These are phyloP conservation scores for Prunus mume DNA, from an alignment of 306 rosid species.

Conservation along the genomic window DNA sequence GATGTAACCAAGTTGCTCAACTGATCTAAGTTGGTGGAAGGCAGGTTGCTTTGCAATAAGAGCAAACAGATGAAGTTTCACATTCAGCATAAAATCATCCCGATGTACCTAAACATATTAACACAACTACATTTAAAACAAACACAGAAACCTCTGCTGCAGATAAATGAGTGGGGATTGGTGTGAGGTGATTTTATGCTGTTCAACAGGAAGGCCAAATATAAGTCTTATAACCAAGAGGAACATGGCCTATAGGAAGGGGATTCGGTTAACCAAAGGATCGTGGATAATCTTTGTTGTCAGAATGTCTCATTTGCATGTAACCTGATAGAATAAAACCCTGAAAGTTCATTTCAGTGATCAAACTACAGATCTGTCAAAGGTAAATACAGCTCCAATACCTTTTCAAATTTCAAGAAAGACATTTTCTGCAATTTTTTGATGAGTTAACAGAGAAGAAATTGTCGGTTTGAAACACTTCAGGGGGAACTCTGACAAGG, in stretches of 20 bases:
- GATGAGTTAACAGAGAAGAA: not conserved
- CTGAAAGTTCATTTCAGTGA: not conserved
- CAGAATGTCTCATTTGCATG: not conserved
- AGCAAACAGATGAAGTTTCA: conserved; percentile 87
- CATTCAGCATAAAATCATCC: conserved; percentile 79
- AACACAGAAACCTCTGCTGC: conserved; percentile 2
- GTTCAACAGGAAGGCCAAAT: not conserved
- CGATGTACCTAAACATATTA: conserved; percentile 65
- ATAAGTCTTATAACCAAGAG: not conserved
- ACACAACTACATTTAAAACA: conserved; percentile 13
- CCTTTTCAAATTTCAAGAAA: not conserved
- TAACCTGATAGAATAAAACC: not conserved
- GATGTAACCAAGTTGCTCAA: conserved; percentile 95
- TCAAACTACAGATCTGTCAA: not conserved
- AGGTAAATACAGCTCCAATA: not conserved
- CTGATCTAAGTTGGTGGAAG: conserved; percentile 94
- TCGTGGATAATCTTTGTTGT: too few species aligned
- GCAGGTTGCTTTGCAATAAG: conserved; percentile 85
- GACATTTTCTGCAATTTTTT: not conserved
- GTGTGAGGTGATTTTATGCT: not conserved
- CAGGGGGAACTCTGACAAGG: not conserved
- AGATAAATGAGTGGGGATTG: not conserved
- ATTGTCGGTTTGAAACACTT: not conserved
- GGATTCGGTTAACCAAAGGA: not conserved
- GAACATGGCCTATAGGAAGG: not conserved